A percentile compares a stretch with the other conserved stretches of the same genome.
Evolutionary conservation across 176 grass and related monocot species (phyloP).

Genomic region (Zea mays): DNA sequence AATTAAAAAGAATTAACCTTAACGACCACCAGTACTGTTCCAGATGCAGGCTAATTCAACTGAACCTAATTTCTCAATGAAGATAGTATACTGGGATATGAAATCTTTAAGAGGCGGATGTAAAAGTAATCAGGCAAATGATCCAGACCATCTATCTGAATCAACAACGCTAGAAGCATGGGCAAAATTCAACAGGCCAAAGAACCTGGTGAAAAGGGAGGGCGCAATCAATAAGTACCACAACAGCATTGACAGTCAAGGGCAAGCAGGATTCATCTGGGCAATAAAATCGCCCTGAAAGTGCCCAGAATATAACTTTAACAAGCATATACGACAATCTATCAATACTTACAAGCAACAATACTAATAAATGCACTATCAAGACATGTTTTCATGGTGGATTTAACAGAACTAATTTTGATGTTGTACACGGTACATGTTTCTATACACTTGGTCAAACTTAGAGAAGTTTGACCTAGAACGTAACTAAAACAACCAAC

Average conservation of each 20-base stretch:
- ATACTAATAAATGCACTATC: neutral
- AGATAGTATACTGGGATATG: neutral
- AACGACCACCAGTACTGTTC: neutral
- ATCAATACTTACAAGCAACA: neutral
- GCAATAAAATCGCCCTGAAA: neutral
- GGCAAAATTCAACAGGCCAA: too few species aligned
- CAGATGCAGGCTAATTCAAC: neutral
- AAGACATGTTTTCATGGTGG: neutral
- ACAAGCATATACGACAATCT: neutral
- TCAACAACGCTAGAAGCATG: too few species aligned
- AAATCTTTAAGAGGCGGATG: neutral
- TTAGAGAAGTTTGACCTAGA: neutral
- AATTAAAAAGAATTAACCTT: neutral
- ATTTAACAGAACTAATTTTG: neutral
- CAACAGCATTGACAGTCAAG: neutral
- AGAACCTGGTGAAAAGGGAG: neutral
- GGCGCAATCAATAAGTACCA: neutral
- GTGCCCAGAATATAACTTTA: neutral
- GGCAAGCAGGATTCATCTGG: neutral
- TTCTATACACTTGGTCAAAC: neutral
- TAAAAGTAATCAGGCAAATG: constrained; percentile 17
- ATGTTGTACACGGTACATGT: neutral
- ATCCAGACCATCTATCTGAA: neutral
- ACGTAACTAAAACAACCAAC: neutral
- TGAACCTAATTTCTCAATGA: neutral